Evolutionary conservation across 1,139 yeast species (phyloP).

Genomic region (Kodamaea ohmeri): DNA sequence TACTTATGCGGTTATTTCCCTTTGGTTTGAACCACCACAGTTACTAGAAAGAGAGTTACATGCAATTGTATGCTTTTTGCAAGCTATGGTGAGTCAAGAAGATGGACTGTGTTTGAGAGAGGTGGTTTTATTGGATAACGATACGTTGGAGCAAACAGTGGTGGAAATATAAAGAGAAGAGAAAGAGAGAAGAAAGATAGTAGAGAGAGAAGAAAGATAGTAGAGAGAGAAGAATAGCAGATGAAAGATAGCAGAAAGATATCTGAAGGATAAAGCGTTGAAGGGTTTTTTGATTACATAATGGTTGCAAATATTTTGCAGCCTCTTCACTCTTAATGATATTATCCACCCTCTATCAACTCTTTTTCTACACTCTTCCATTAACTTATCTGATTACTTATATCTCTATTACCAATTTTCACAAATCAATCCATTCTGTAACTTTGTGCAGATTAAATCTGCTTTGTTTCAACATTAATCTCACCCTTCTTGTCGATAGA

Average conservation of each 20-base stretch:
- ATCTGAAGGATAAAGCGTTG: not conserved
- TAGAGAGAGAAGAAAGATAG: too few relatives aligned
- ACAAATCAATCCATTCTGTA: too few relatives aligned
- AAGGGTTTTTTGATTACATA: too few relatives aligned
- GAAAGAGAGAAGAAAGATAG: not conserved
- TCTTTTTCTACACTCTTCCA: too few relatives aligned
- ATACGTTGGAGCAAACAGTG: conserved; percentile 3
- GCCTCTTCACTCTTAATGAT: too few relatives aligned
- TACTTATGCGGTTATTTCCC: conserved; percentile 20
- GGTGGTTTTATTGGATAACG: conserved; percentile 8
- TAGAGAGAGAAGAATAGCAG: too few relatives aligned
- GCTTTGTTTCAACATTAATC: conserved; percentile 7
- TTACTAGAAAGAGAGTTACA: not conserved
- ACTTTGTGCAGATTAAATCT: too few relatives aligned
- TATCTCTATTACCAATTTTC: too few relatives aligned
- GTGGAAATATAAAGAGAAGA: not conserved
- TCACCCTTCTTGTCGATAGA: conserved; percentile 8
- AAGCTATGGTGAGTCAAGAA: conserved; percentile 13
- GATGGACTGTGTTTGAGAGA: conserved; percentile 6
- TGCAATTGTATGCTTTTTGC: conserved; percentile 15
- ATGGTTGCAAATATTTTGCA: too few relatives aligned
- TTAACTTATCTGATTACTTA: too few relatives aligned
- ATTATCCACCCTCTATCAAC: too few relatives aligned
- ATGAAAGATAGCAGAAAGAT: not conserved
- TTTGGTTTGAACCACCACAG: conserved; percentile 18